Evolutionary conservation across 176 grass and related monocot genomes (phyloP), one percentile per base, ranked within the genome.

Genomic region (Puya raimondii): DNA sequence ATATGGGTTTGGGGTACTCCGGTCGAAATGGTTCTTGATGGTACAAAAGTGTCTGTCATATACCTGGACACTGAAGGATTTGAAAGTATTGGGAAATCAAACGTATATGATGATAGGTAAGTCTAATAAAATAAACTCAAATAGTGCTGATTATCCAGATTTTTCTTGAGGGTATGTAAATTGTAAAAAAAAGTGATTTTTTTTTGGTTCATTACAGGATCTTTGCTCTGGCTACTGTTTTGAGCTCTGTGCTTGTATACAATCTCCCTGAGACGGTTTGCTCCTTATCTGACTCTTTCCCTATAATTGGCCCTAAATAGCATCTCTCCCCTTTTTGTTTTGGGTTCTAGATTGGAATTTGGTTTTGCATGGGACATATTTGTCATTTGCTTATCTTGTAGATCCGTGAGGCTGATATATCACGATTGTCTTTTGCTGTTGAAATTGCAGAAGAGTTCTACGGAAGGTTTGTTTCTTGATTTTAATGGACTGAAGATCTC

Each of bases 61-160:
- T 92, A 88, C 64, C 66, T 97, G 13, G 94, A 97, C 69, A 97
- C 94, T 74, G 87, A 93, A 80, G 94, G 94, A 72, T 97, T 96
- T 65, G 89, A 97, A 80, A 90, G 94, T 74, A 47, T 97, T 64
- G 89, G 89, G 47, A 97, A 97, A 89, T 92, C 94, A 72, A 97
- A 92, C 90, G 86, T 97, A 22, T 97, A 97, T 84, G 94, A 97
- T 90, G 89, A 97, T 73, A 97, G 94, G 94, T 97, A 81, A 70
- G 69, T 68, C 15, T 77, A 18, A 61, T 22, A 48, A 71, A 23
- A 48, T 57, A n/a, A 50, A 49, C 18, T 13, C 23, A 1, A 29
- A 70, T 29, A 49, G n/a, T 22, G 16, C 14, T 57, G 14, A 51
- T 27, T 69, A 29, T 49, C 29, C 33, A 10, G 47, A 49, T 63